Base-by-base conservation (phyloP, 495 filamentous ascomycete genomes). In the Talaromyces thailandensis region DNA sequence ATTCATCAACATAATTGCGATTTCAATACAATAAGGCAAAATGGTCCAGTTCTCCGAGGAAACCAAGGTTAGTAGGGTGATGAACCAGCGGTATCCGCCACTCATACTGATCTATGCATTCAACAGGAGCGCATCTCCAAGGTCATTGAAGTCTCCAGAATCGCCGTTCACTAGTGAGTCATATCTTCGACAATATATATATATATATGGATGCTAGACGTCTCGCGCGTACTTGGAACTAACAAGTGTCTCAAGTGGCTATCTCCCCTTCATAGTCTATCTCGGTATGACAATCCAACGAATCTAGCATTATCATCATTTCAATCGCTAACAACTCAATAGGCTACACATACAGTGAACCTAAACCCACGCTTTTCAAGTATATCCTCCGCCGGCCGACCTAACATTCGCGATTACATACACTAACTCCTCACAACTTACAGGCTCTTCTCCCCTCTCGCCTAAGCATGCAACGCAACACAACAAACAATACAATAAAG, bases 11-110 rank as follows among this genome's bases (percentile, higher is more conserved):
- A 48, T 40, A 48, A 7, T 48, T 48, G 43, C 43, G 43, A 48
- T 12, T 40, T 40, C 6, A 24, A 51, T 21, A 26, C n/a, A 57
- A 31, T 57, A 14, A 29, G 7, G 14, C 75, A 83, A 69, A 60
- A 91, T 89, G 83, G 89, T 94, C 70, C 86, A 92, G 76, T 87
- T 98, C 65, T 98, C 94, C 37, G 94, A 98, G 73, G 94, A 98
- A 78, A 90, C 91, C 66, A 98, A 96, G 87, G 93, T 96, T 70
- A 62, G 73, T 61, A 29, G 35, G 23, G 2, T 45, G n/a, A n/a
- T n/a, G 28, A 56, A n/a, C 24, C 32, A 60, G 60, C 60, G 9
- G 11, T 31, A 21, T 16, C 6, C 52, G 25, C 7, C 25, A 24
- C 37, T 25, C 23, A 45, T 31, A 50, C 45, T 61, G 12, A 50